These are phyloP conservation scores for Sporothrix euskadiensis DNA, from an alignment of 2,329 filamentous ascomycete genomes.

Conservation along the genomic window DNA sequence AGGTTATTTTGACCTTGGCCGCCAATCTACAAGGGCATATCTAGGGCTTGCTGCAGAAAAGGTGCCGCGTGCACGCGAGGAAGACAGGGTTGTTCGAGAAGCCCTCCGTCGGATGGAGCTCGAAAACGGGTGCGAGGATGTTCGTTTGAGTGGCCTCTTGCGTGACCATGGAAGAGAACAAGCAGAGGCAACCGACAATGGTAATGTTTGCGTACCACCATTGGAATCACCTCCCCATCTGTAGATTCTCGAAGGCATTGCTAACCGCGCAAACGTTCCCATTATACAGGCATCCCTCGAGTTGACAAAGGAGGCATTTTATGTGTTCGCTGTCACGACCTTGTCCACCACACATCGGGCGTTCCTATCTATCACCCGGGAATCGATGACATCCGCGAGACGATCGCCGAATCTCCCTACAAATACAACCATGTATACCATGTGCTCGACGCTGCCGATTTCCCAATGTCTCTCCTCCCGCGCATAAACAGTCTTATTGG, in stretches of 20 bases:
- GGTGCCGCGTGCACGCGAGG: conserved; percentile 35
- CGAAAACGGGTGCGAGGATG: conserved; percentile 47
- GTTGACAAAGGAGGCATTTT: conserved; percentile 51
- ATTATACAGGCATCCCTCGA: background rate
- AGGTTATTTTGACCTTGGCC: conserved; percentile 58
- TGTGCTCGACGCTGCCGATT: conserved; percentile 91
- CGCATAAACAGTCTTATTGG: conserved; percentile 70
- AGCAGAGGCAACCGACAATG: background rate
- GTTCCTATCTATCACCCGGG: conserved; percentile 76
- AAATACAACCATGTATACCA: conserved; percentile 95
- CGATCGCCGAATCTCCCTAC: conserved; percentile 84
- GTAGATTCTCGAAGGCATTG: no score
- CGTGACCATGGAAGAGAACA: conserved; percentile 6
- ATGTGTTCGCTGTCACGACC: conserved; percentile 83
- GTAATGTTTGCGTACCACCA: background rate
- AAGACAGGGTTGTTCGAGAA: conserved; percentile 52
- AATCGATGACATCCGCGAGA: conserved; percentile 76
- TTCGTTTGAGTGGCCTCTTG: conserved; percentile 46
- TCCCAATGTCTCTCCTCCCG: conserved; percentile 88
- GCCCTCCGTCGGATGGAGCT: conserved; percentile 48
- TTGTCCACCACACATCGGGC: conserved; percentile 73
- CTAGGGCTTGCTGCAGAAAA: conserved; percentile 40
- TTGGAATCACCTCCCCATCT: background rate
- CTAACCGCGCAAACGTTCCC: background rate
- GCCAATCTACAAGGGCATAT: conserved; percentile 55